Evolutionary conservation across 2,329 filamentous ascomycete genomes (phyloP).

Genomic region (Neocucurbitaria cava): DNA sequence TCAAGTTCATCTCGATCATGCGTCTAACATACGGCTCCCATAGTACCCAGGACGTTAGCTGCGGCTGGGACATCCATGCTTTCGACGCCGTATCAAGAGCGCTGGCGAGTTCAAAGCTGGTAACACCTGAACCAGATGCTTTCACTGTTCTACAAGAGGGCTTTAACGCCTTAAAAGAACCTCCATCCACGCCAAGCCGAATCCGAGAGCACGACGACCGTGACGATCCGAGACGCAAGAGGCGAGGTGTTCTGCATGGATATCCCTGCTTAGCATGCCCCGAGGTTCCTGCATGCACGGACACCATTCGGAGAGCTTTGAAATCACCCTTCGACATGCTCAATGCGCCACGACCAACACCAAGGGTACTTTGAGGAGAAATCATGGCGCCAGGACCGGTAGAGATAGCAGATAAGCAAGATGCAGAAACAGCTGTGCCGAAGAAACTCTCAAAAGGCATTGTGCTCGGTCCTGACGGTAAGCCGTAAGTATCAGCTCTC

Average conservation of each 20-base stretch:
- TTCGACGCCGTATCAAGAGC: not conserved
- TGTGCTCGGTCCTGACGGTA: slow-evolving; percentile 79
- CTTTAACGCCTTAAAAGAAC: not conserved
- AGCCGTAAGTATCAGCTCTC: slow-evolving; percentile 68
- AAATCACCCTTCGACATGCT: slow-evolving; percentile 17
- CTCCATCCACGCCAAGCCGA: not conserved
- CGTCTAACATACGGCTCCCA: slow-evolving; percentile 59
- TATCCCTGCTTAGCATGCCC: slow-evolving; percentile 16
- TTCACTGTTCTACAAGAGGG: too few relatives aligned
- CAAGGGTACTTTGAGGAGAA: too few relatives aligned
- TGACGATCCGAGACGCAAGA: not conserved
- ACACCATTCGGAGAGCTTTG: slow-evolving; percentile 22
- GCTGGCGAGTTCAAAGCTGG: not conserved
- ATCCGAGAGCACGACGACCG: not conserved
- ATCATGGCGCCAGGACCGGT: slow-evolving; percentile 32
- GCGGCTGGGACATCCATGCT: slow-evolving; percentile 63
- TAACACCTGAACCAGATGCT: too few relatives aligned
- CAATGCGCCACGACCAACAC: slow-evolving; percentile 1
- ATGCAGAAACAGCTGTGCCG: slow-evolving; percentile 41
- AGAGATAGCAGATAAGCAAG: slow-evolving; percentile 34
- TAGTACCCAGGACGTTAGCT: slow-evolving; percentile 65
- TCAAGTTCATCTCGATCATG: not conserved
- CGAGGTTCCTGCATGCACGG: slow-evolving; percentile 19
- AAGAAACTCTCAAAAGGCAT: slow-evolving; percentile 73
- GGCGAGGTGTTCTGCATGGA: slow-evolving; percentile 1